phyloP scores from a whole-genome alignment of 2,329 filamentous ascomycete genomes.

The Dryadomyces sulphureus region DNA sequence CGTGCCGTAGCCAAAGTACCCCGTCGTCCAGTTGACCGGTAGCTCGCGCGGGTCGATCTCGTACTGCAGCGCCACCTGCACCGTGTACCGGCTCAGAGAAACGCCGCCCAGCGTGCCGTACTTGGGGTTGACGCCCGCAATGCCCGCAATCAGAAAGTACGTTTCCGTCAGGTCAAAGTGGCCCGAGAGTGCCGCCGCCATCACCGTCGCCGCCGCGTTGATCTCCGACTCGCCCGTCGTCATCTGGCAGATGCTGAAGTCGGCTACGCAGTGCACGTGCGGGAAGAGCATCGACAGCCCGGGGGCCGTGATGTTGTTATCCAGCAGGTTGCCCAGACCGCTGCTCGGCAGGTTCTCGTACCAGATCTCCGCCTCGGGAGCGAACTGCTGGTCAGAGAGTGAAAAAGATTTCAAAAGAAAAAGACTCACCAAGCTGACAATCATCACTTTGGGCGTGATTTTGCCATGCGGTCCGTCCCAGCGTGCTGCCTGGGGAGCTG shows the following conservation, averaged over 20 bases:
- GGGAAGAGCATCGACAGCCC: slow-evolving; percentile 54
- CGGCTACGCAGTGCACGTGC: slow-evolving; percentile 45
- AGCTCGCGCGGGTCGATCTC: slow-evolving; percentile 60
- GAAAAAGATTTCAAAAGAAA: background rate
- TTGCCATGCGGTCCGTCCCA: slow-evolving; percentile 5
- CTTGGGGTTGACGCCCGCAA: slow-evolving; percentile 60
- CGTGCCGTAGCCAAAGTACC: slow-evolving; percentile 53
- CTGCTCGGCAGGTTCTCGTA: slow-evolving; percentile 32
- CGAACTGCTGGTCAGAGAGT: slow-evolving; percentile 29
- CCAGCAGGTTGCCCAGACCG: slow-evolving; percentile 38
- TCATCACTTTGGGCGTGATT: slow-evolving; percentile 44
- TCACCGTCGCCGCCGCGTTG: slow-evolving; percentile 55
- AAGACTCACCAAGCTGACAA: slow-evolving; percentile 42
- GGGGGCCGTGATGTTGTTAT: slow-evolving; percentile 40
- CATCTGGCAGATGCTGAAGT: slow-evolving; percentile 51
- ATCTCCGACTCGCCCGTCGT: slow-evolving; percentile 57
- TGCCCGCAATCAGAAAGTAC: slow-evolving; percentile 59
- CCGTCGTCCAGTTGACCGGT: slow-evolving; percentile 47
- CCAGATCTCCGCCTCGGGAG: slow-evolving; percentile 47
- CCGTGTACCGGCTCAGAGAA: slow-evolving; percentile 52
- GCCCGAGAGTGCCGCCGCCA: slow-evolving; percentile 44
- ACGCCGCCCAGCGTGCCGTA: slow-evolving; percentile 50
- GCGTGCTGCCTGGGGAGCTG: background rate
- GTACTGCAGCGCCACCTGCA: slow-evolving; percentile 63
- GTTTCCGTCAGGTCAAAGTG: slow-evolving; percentile 50